Evolutionary conservation across 2,329 filamentous ascomycete genomes (phyloP), one percentile per base, ranked within the genome.

Genomic region (Basipetospora chlamydospora): DNA sequence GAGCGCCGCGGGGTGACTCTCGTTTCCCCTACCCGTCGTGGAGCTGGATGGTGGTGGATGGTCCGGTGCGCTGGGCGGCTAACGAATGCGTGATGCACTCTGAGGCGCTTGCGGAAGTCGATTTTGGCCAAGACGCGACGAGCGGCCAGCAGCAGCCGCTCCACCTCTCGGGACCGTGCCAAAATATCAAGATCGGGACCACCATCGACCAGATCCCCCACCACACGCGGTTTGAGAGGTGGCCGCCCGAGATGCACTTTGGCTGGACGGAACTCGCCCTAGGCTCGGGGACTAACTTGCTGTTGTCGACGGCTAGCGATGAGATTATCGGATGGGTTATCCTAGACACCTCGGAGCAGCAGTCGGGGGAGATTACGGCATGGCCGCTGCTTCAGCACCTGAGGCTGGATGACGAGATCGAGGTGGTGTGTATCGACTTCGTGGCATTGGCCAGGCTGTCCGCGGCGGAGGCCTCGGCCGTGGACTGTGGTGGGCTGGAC

Each of bases 41-140:
- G 31, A 33, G 31, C n/a, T 33, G 31, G 31, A 33, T 33, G 31
- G 31, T 21, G 3, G 31, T 33, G 31, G 31, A 33, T 11, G 31
- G 31, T 18, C 31, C 31, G 12, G 31, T 18, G n/a, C 16, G n/a
- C 3, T 33, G 31, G 31, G 22, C 31, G 4, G 17, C 31, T 6
- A 21, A 33, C 20, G 31, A 33, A 33, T 33, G 13, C 31, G 9
- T 33, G 31, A 21, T 18, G 11, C 31, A 23, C 12, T 18, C 20
- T 21, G 31, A 33, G n/a, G 31, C 20, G 12, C 17, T 33, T 13
- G 20, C 31, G 31, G 31, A 33, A 18, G 31, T 33, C 17, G n/a
- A 18, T 33, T 21, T 23, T 16, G 31, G 31, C 20, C 17, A 33
- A 3, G 12, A 7, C 22, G n/a, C 31, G 10, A 3, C 31, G 4